A percentile compares a stretch with the other conserved stretches of the same genome.
These are phyloP conservation scores for Rhododendron ferrugineum DNA, from an alignment of 148 eudicot genomes.

Conservation along the genomic window DNA sequence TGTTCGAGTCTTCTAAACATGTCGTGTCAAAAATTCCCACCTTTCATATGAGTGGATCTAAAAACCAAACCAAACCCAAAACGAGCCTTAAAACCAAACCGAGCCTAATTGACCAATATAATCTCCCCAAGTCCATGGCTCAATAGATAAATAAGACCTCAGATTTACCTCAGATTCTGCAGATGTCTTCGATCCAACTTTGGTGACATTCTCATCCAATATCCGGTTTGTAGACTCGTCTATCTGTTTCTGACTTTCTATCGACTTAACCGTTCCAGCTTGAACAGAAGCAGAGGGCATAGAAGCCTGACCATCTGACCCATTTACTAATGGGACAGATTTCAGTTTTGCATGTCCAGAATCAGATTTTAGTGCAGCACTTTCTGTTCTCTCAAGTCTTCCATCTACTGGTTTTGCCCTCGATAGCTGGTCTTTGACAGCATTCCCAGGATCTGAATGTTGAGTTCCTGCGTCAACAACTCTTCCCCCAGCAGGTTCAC, in stretches of 20 bases:
- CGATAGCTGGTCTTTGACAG: slow-evolving; percentile 37
- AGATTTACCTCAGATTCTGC: slow-evolving; percentile 63
- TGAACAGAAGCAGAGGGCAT: slow-evolving; percentile 20
- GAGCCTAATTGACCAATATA: not conserved
- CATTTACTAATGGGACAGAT: slow-evolving; percentile 38
- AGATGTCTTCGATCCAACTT: slow-evolving; percentile 32
- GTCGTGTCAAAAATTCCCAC: not conserved
- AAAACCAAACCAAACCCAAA: not conserved
- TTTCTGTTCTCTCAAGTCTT: slow-evolving; percentile 46
- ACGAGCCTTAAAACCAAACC: too few relatives aligned
- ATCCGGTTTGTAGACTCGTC: slow-evolving; percentile 46
- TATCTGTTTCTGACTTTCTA: slow-evolving; percentile 51
- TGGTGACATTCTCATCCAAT: slow-evolving; percentile 47
- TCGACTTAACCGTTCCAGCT: slow-evolving; percentile 28
- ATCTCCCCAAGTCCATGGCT: not conserved
- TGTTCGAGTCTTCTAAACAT: not conserved
- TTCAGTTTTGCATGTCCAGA: slow-evolving; percentile 37
- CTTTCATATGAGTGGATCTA: not conserved
- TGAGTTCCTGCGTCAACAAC: slow-evolving; percentile 43
- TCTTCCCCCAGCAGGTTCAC: slow-evolving; percentile 54
- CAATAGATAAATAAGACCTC: not conserved
- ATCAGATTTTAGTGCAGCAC: slow-evolving; percentile 32
- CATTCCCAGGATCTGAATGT: slow-evolving; percentile 43
- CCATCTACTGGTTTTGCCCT: slow-evolving; percentile 57
- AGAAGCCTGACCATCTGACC: slow-evolving; percentile 41